Base-by-base conservation (phyloP, 257 asterid species). In the Scutellaria galericulata region DNA sequence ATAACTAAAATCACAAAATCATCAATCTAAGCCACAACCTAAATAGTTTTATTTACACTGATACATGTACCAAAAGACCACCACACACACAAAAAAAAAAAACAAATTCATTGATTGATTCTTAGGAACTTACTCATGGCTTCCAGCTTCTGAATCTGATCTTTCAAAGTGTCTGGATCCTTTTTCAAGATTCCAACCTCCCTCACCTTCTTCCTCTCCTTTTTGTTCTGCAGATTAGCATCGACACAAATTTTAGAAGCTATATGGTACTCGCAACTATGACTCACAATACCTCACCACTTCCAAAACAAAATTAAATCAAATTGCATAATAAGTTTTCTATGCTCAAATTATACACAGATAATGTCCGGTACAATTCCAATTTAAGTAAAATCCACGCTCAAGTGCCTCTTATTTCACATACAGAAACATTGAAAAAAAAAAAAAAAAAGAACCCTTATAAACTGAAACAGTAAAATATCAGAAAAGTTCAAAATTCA, bases 181-280 rank as follows among this genome's bases (percentile, higher is more conserved):
- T 92, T 92, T 86, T 92, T 92, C 88, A 92, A 78, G 66, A 92
- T 88, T 22, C 98, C 98, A 65, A 92, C 98, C 73, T 92, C 98
- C 78, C 98, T 87, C 78, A 92, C 98, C 84, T 90, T 92, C 89
- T 92, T 92, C 82, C 98, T 66, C 81, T 92, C 98, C 85, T 92
- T 90, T 83, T 92, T 92, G 79, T 92, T 91, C 97, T 91, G 88
- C 5, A 71, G 41, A 73, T 67, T 5, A 53, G n/a, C 64, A 66
- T 57, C 20, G 22, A 44, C 58, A 66, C 18, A 62, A 53, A 66
- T 58, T 35, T 62, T 48, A 61, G 64, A 60, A 59, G 53, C 66
- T 27, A 39, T 27, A 39, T 47, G 27, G 9, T 56, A 64, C 0
- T 31, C 62, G 68, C 52, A 70, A 70, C 58, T 57, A 57, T 48